Conservation (phyloP, 2,329 filamentous ascomycete species). For the Pestalotiopsis sp. region DNA sequence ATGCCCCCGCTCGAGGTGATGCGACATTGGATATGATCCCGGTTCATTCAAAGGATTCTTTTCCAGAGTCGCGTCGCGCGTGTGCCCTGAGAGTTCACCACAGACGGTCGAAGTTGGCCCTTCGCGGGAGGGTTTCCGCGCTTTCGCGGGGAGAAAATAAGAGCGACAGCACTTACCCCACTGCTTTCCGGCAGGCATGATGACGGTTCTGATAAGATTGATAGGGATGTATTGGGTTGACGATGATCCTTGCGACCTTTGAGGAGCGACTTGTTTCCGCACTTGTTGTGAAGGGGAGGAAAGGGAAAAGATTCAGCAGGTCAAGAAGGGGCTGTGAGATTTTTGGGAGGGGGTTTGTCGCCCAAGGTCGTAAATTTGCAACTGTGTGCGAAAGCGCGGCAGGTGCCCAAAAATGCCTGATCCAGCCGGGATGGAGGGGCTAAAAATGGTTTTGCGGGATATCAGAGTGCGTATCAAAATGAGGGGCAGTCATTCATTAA, state of each 20-base stretch:
- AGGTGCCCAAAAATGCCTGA: conserved; percentile 6
- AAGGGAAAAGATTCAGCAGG: background rate
- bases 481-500: background rate
- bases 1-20: conserved; percentile 18
- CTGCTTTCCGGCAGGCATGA: conserved; percentile 16
- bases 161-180: conserved; percentile 15
- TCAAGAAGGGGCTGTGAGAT: background rate
- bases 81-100: background rate
- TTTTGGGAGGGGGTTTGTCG: conserved; percentile 4
- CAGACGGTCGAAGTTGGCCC: conserved; percentile 11
- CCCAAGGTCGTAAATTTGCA: conserved; percentile 6
- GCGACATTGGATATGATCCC: conserved; percentile 6
- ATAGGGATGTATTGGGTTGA: background rate
- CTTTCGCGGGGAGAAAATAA: background rate
- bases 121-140: background rate
- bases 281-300: background rate
- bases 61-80: conserved; percentile 10
- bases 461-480: background rate
- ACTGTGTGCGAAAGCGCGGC: conserved; percentile 6
- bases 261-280: background rate
- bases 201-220: conserved; percentile 2
- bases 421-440: background rate
- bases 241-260: background rate
- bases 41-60: conserved; percentile 2
- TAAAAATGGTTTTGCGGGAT: background rate